These are phyloP conservation scores for Cyclocybe cylindracea DNA, from an alignment of 768 basidiomycete genomes.

Conservation along the genomic window DNA sequence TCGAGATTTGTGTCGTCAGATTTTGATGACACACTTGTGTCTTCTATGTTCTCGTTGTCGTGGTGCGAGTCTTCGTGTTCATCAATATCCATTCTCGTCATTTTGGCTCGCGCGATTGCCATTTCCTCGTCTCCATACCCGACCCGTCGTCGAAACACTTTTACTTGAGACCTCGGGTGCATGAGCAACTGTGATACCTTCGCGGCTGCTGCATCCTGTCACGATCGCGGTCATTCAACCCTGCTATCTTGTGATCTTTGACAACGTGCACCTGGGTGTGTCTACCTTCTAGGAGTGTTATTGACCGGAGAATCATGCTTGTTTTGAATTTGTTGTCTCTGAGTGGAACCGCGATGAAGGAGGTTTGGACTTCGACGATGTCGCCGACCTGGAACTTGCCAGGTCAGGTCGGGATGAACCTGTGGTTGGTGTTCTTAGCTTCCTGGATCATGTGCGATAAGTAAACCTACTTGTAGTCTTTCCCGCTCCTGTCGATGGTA, in stretches of 20 bases:
- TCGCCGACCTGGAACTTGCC: slow-evolving; percentile 13
- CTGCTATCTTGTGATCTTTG: no score
- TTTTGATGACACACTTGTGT: no score
- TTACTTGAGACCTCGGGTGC: neutral
- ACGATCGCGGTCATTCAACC: neutral
- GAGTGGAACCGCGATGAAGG: slow-evolving; percentile 9
- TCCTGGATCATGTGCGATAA: neutral
- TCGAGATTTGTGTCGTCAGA: no score
- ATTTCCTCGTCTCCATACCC: slow-evolving; percentile 10
- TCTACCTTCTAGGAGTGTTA: slow-evolving; percentile 15
- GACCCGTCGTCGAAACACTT: neutral
- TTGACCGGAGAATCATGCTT: slow-evolving; percentile 2
- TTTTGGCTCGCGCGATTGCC: slow-evolving; percentile 1
- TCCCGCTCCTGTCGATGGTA: neutral
- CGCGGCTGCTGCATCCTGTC: neutral
- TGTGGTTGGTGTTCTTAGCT: neutral
- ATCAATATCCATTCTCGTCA: slow-evolving; percentile 6
- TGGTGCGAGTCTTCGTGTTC: no score
- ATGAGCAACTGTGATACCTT: no score
- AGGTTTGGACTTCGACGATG: slow-evolving; percentile 19
- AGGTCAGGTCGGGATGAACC: slow-evolving; percentile 5
- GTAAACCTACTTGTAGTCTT: neutral
- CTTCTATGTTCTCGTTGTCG: no score
- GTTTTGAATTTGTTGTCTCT: slow-evolving; percentile 9
- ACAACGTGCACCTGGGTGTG: slow-evolving; percentile 14